Percentiles rank a stretch among this genome's conserved stretches.
Evolutionary conservation across 2,329 filamentous ascomycete genomes (phyloP).

Genomic region (Helicocarpus griseus): DNA sequence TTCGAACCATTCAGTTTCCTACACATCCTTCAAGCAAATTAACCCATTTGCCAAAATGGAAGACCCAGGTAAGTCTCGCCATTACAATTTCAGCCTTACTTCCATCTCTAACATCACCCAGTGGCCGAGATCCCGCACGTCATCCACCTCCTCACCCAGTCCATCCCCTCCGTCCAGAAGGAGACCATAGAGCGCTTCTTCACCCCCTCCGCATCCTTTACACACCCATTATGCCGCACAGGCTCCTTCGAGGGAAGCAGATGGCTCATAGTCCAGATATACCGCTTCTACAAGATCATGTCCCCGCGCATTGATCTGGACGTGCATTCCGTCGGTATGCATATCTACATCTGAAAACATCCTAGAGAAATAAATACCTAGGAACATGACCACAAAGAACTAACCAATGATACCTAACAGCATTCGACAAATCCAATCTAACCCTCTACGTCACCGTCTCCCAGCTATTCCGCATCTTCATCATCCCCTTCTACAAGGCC

Average conservation of each 20-base stretch:
- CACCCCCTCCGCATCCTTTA: constrained; percentile 60
- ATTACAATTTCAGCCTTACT: background rate
- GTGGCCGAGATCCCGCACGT: constrained; percentile 54
- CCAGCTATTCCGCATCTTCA: constrained; percentile 69
- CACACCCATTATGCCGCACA: constrained; percentile 69
- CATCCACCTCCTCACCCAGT: constrained; percentile 59
- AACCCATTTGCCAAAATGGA: constrained; percentile 8
- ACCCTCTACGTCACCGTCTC: constrained; percentile 64
- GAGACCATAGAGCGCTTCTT: constrained; percentile 63
- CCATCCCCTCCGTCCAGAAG: constrained; percentile 55
- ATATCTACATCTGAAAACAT: background rate
- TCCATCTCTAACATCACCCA: constrained; percentile 27
- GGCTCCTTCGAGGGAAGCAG: constrained; percentile 52
- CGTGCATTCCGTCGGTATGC: constrained; percentile 51
- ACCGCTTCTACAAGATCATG: constrained; percentile 76
- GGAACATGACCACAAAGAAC: background rate
- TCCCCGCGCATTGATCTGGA: constrained; percentile 61
- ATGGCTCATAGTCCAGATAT: constrained; percentile 58
- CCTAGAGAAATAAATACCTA: background rate
- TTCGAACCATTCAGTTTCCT: too few species aligned
- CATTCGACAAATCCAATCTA: constrained; percentile 56
- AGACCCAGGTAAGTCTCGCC: constrained; percentile 14
- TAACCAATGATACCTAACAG: constrained; percentile 32
- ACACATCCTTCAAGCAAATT: background rate
- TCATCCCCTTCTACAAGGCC: constrained; percentile 64